Conservation (phyloP, 106 monocot genomes). For the Dioscorea alata region DNA sequence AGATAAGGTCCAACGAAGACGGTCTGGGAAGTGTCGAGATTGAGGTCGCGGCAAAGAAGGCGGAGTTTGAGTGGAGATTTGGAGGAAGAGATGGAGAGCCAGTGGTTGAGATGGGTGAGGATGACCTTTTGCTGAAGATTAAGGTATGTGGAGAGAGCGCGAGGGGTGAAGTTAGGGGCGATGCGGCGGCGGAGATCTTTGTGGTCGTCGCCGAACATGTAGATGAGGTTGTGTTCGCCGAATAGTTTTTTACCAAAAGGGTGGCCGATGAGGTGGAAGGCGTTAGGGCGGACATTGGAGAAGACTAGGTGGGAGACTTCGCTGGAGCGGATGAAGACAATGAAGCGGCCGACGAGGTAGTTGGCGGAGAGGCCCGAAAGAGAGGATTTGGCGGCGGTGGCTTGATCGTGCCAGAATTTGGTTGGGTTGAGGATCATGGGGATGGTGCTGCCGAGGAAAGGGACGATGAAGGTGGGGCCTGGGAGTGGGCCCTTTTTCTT, state of each 20-base stretch:
- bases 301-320: slow-evolving; percentile 86
- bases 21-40: slow-evolving; percentile 93
- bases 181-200: slow-evolving; percentile 84
- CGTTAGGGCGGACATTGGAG: slow-evolving; percentile 89
- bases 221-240: slow-evolving; percentile 96
- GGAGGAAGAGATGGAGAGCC: slow-evolving; percentile 1
- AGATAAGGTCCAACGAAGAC: slow-evolving; percentile 83
- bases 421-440: slow-evolving; percentile 80
- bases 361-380: slow-evolving; percentile 69
- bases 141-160: slow-evolving; percentile 71
- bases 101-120: slow-evolving; percentile 25
- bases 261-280: slow-evolving; percentile 90
- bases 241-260: slow-evolving; percentile 94
- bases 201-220: slow-evolving; percentile 86
- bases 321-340: slow-evolving; percentile 74
- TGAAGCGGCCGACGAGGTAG: slow-evolving; percentile 82
- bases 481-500: slow-evolving; percentile 71
- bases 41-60: slow-evolving; percentile 72
- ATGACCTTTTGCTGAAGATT: slow-evolving; percentile 71
- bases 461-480: slow-evolving; percentile 63
- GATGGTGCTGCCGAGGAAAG: slow-evolving; percentile 69
- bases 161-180: slow-evolving; percentile 78
- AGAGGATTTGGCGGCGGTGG: slow-evolving; percentile 33
- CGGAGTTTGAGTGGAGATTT: slow-evolving; percentile 40
- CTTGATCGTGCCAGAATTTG: slow-evolving; percentile 62